Base-by-base conservation (phyloP, 2,329 filamentous ascomycete species). In the Ceratocystis diversiconidia region DNA sequence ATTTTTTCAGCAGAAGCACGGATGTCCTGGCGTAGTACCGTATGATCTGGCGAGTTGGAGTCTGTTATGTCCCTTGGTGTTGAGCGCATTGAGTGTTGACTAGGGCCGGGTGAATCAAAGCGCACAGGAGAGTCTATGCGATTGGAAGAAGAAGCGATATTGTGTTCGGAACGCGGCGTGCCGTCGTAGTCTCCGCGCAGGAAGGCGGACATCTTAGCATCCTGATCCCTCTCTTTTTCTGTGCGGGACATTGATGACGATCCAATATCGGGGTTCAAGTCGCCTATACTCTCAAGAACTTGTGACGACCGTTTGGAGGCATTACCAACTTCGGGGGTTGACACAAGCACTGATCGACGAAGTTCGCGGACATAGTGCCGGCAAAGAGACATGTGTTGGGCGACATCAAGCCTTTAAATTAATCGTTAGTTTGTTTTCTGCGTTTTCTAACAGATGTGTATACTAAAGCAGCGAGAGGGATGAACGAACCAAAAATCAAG, bases 351-450 rank as follows among this genome's bases (percentile, higher is more conserved):
- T 28, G 92, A 97, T 69, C 94, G 84, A 70, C 94, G 89, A 65
- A 99, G 82, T 76, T 96, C 92, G 72, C 94, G 90, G 22, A 99
- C 94, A 78, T 96, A 99, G 76, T 97, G 91, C 62, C 95, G 88
- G 74, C 90, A 99, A 66, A 99, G 82, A 25, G 92, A 96, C 87
- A 97, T 96, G 77, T 99, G 94, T 74, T 99, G 94, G 17, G 94
- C 92, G 68, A 99, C 94, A 85, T 99, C 94, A 71, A 99, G 90
- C 94, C 92, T 97, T 17, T 5, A 43, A 10, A 28, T 22, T 22
- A 10, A 30, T 8, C 5, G 2, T 46, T n/a, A 62, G 30, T 30
- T 65, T 28, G 22, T n/a, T 50, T 41, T 25, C 17, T 30, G 4
- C 4, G 12, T 10, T 32, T 43, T 17, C 0, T 52, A 19, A 17